Evolutionary conservation across 768 basidiomycete species (phyloP).

Genomic region (Hygrocybe coccinea): DNA sequence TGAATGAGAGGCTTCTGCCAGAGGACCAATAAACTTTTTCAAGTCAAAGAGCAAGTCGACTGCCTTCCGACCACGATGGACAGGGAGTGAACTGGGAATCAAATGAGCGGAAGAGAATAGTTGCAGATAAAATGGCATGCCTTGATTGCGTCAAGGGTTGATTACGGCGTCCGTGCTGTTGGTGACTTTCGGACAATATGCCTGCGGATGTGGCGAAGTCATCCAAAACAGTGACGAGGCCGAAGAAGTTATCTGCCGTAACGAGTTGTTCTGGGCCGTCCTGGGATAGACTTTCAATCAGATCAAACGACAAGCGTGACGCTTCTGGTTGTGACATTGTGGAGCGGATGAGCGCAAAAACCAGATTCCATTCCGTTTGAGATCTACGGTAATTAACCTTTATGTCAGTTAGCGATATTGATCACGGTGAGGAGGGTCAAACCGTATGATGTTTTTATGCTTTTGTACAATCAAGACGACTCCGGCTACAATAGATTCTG

Average conservation of each 20-base stretch:
- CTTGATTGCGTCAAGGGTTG: constrained; percentile 48
- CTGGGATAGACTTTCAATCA: constrained; percentile 60
- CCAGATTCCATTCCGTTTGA: constrained; percentile 92
- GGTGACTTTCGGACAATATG: constrained; percentile 51
- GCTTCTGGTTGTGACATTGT: constrained; percentile 86
- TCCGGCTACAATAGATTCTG: constrained; percentile 88
- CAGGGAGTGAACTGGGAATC: constrained; percentile 55
- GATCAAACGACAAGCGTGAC: constrained; percentile 75
- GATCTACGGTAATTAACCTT: constrained; percentile 44
- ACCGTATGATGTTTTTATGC: constrained; percentile 70
- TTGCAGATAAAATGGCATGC: constrained; percentile 31
- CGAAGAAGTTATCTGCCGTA: constrained; percentile 72
- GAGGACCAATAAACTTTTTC: constrained; percentile 56
- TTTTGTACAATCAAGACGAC: constrained; percentile 74
- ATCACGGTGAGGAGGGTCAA: constrained; percentile 1
- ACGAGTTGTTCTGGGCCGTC: constrained; percentile 60
- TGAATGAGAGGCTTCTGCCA: constrained; percentile 49
- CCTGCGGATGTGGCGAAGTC: constrained; percentile 81
- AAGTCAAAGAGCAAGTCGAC: constrained; percentile 76
- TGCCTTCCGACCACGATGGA: constrained; percentile 78
- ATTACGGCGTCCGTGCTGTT: constrained; percentile 46
- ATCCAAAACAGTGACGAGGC: constrained; percentile 75
- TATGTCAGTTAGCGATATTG: neutral
- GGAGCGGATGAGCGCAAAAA: constrained; percentile 81
- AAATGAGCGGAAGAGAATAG: neutral